Conservation (phyloP, 176 grass and related monocot genomes). For the Dactylis glomerata region DNA sequence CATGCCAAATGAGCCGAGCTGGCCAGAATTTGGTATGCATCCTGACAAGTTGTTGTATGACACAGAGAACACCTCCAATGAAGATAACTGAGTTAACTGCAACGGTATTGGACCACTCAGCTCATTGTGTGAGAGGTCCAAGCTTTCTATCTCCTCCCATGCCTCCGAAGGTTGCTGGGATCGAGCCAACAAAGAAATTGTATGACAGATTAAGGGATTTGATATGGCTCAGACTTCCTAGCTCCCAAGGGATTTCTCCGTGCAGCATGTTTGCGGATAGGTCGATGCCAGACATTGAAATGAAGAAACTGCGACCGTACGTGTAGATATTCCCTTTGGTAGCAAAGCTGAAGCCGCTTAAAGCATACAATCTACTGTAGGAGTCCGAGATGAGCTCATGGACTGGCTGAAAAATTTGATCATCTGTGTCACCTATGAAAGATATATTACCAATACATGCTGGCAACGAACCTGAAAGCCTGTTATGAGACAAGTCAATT, state of each 20-base stretch:
- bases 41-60: constrained; percentile 33
- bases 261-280: background rate
- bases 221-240: background rate
- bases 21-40: background rate
- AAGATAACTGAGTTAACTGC: background rate
- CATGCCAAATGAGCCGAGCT: background rate
- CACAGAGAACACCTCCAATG: constrained; percentile 24
- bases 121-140: background rate
- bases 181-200: background rate
- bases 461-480: constrained; percentile 9
- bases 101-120: background rate
- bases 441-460: constrained; percentile 21
- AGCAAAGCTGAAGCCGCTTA: background rate
- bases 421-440: background rate
- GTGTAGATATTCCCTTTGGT: background rate
- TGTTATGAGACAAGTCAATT: constrained; percentile 22
- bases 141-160: background rate
- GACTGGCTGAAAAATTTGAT: background rate
- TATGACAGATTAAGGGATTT: background rate
- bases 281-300: background rate
- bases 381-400: background rate
- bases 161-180: background rate
- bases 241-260: background rate
- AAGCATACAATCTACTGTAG: background rate
- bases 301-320: background rate